These are phyloP conservation scores for Fusarium musae DNA, from an alignment of 2,329 filamentous ascomycete species.

Conservation along the genomic window DNA sequence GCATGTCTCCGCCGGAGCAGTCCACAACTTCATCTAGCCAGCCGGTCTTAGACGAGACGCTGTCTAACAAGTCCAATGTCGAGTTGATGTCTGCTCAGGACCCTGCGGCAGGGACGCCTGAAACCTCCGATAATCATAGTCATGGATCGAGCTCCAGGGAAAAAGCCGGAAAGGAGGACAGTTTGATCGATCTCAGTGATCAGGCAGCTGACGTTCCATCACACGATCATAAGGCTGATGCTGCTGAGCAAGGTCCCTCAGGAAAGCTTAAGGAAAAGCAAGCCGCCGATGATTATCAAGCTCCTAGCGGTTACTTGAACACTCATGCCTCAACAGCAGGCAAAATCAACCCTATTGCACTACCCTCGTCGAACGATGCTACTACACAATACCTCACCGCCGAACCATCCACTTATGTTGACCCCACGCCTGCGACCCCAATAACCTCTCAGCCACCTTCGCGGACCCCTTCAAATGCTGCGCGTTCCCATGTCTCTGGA, in stretches of 20 bases:
- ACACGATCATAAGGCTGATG: slow-evolving; percentile 2
- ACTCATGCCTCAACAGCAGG: slow-evolving; percentile 59
- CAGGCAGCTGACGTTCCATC: slow-evolving; percentile 8
- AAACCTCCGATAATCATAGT: neutral
- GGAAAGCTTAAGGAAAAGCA: slow-evolving; percentile 43
- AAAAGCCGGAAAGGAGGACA: slow-evolving; percentile 10
- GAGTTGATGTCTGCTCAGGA: slow-evolving; percentile 41
- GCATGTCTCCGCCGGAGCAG: slow-evolving; percentile 53
- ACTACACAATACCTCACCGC: slow-evolving; percentile 59
- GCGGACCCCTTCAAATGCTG: slow-evolving; percentile 66
- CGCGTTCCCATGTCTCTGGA: slow-evolving; percentile 57
- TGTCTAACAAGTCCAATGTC: slow-evolving; percentile 43
- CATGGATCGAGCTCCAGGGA: slow-evolving; percentile 1
- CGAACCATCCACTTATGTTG: slow-evolving; percentile 62
- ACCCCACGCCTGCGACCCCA: slow-evolving; percentile 69
- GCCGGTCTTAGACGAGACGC: slow-evolving; percentile 45
- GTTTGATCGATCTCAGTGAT: slow-evolving; percentile 40
- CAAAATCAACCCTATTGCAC: slow-evolving; percentile 60
- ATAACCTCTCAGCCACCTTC: slow-evolving; percentile 66
- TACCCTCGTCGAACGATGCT: slow-evolving; percentile 50
- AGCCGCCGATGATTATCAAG: slow-evolving; percentile 24
- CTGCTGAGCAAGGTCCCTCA: slow-evolving; percentile 16
- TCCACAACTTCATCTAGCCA: slow-evolving; percentile 43
- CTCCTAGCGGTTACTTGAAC: slow-evolving; percentile 38
- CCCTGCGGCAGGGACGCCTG: slow-evolving; percentile 27